Evolutionary conservation across 371 early-diverging fungal genomes (phyloP).

Genomic region (Quaeritorhiza haematococci): DNA sequence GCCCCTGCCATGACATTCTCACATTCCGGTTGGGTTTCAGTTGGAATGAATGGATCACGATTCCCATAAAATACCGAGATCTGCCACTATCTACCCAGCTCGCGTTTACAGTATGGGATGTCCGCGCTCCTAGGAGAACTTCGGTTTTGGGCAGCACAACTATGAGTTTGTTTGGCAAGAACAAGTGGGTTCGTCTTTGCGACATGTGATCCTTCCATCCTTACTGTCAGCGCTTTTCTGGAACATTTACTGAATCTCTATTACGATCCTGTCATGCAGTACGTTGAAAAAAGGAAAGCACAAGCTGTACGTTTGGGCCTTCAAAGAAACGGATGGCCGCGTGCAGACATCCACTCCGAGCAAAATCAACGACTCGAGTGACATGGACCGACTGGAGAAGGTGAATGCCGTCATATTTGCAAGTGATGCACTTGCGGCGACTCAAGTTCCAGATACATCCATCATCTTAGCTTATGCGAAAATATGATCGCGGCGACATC

Average conservation of each 20-base stretch:
- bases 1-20: too few relatives aligned
- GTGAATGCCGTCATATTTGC: constrained; percentile 29
- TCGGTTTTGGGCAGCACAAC: constrained; percentile 72
- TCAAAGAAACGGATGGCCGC: constrained; percentile 59
- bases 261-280: constrained; percentile 23
- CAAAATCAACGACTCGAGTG: constrained; percentile 46
- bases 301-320: constrained; percentile 67
- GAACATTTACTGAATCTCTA: too few relatives aligned
- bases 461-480: constrained; percentile 60
- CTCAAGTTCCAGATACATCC: neutral
- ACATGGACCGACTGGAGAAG: constrained; percentile 85
- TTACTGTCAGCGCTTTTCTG: too few relatives aligned
- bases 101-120: constrained; percentile 77
- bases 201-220: too few relatives aligned
- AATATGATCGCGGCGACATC: constrained; percentile 82
- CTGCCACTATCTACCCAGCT: constrained; percentile 70
- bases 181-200: constrained; percentile 42
- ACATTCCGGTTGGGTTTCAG: too few relatives aligned
- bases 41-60: constrained; percentile 88
- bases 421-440: neutral
- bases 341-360: constrained; percentile 57
- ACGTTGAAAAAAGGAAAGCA: constrained; percentile 79
- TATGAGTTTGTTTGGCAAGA: constrained; percentile 69
- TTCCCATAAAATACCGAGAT: constrained; percentile 83
- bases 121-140: constrained; percentile 66